Conservation (phyloP, 2,329 filamentous ascomycete genomes). For the Pseudogymnoascus sp. region DNA sequence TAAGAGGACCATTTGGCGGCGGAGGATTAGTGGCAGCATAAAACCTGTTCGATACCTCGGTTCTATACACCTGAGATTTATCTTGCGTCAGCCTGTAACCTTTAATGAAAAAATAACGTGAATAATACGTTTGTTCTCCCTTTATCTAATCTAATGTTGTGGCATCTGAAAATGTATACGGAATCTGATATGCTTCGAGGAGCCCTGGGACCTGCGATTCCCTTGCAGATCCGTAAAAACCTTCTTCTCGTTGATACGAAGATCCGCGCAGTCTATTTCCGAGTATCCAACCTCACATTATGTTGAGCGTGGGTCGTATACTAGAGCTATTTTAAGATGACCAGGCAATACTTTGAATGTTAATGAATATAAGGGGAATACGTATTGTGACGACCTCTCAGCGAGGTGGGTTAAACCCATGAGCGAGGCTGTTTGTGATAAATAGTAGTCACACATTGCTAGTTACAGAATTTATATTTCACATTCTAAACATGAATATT, state of each 20-base stretch:
- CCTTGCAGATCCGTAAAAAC: neutral
- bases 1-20: neutral
- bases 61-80: neutral
- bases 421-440: neutral
- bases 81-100: neutral
- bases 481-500: neutral
- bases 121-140: neutral
- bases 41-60: neutral
- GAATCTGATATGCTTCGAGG: neutral
- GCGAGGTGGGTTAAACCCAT: neutral
- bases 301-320: neutral
- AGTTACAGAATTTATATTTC: neutral
- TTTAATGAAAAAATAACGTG: neutral
- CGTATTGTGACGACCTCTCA: neutral
- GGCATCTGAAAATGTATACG: neutral
- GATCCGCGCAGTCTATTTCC: neutral
- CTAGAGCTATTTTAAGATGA: neutral
- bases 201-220: neutral
- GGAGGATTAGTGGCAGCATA: neutral
- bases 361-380: neutral
- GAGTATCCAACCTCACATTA: neutral
- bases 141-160: neutral
- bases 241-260: neutral
- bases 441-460: neutral
- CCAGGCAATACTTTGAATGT: neutral